phyloP scores from a whole-genome alignment of 345 rosid genomes.

The Lepidium didymum region DNA sequence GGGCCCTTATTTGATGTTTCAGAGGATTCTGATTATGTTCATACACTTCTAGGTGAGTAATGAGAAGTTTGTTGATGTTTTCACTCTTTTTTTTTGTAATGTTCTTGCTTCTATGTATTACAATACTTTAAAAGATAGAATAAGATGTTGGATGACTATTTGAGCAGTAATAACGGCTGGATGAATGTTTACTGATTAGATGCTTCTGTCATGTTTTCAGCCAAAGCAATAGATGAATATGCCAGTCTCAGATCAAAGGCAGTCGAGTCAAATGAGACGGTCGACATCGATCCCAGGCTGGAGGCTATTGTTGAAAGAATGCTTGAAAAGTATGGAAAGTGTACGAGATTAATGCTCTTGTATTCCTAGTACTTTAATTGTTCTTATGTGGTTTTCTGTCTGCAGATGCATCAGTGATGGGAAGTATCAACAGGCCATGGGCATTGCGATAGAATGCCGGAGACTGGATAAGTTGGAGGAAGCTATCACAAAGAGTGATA shows the following conservation, averaged over 20 bases:
- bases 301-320: constrained; percentile 98
- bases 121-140: neutral
- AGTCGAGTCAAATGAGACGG: constrained; percentile 52
- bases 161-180: neutral
- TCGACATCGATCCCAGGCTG: constrained; percentile 71
- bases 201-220: constrained; percentile 36
- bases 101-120: neutral
- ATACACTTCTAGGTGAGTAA: constrained; percentile 84
- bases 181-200: neutral
- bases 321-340: constrained; percentile 77
- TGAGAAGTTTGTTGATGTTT: neutral
- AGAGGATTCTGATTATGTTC: constrained; percentile 88
- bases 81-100: neutral
- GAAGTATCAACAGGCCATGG: constrained; percentile 98
- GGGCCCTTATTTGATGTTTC: constrained; percentile 89
- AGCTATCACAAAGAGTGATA: constrained; percentile 86
- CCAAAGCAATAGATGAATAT: constrained; percentile 98
- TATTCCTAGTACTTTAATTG: constrained; percentile 5
- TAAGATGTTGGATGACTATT: neutral
- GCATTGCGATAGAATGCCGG: constrained; percentile 95
- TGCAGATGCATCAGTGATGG: constrained; percentile 91
- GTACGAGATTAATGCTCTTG: neutral
- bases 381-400: constrained; percentile 5
- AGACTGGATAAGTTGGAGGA: constrained; percentile 97
- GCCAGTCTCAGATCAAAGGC: constrained; percentile 83